These are phyloP conservation scores for Globisporangium alternatum DNA, from an alignment of 352 stramenopile genomes.

Conservation along the genomic window DNA sequence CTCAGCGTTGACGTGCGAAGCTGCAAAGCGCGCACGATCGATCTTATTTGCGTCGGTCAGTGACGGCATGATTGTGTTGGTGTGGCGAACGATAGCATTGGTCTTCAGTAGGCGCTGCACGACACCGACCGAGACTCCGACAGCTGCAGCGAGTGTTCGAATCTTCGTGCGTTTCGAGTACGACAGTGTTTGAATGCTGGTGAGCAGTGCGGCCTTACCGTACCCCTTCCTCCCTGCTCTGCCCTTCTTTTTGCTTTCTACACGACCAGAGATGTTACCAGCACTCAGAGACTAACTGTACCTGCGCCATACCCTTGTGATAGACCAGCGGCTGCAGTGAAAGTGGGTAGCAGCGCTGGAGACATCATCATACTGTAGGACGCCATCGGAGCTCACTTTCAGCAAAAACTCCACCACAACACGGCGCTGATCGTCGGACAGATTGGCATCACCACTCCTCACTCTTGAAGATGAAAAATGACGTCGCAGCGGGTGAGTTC, in stretches of 20 bases:
- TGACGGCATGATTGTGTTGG: neutral
- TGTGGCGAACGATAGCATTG: neutral
- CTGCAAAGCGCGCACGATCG: neutral
- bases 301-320: neutral
- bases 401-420: neutral
- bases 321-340: neutral
- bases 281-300: neutral
- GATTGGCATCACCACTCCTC: neutral
- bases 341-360: neutral
- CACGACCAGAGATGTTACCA: constrained; percentile 1
- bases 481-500: neutral
- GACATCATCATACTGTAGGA: neutral
- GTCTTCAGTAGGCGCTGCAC: neutral
- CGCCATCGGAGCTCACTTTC: neutral
- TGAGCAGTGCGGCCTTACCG: neutral
- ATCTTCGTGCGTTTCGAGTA: neutral
- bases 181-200: neutral
- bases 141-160: neutral
- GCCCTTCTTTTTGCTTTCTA: constrained; percentile 1
- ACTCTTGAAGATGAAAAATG: neutral
- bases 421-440: neutral
- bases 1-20: neutral
- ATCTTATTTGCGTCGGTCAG: neutral
- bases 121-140: neutral
- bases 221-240: neutral